Percentiles rank a stretch among this genome's conserved stretches.
phyloP scores from a whole-genome alignment of 2,329 filamentous ascomycete genomes.

The Huntiella bhutanensis region DNA sequence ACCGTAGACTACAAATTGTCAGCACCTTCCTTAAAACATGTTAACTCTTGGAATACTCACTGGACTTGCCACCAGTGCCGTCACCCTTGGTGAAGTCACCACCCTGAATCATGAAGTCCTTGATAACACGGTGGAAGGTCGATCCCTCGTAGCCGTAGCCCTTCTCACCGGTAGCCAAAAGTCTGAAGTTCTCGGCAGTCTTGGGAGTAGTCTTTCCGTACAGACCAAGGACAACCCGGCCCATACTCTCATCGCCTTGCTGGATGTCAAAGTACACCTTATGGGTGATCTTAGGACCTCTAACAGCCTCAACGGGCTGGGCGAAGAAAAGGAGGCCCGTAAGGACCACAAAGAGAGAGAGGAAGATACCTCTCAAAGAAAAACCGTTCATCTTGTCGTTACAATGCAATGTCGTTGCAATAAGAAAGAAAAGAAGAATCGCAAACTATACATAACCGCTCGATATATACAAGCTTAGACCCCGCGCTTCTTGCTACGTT shows the following conservation, averaged over 20 bases:
- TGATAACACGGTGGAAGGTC: slow-evolving; percentile 77
- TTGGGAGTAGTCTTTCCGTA: slow-evolving; percentile 78
- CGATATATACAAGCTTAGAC: slow-evolving; percentile 9
- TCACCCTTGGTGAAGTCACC: slow-evolving; percentile 74
- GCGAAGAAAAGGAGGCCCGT: slow-evolving; percentile 58
- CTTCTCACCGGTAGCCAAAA: slow-evolving; percentile 69
- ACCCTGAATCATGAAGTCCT: slow-evolving; percentile 81
- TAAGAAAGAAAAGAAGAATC: slow-evolving; percentile 1
- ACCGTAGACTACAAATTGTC: slow-evolving; percentile 46
- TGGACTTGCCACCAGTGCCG: slow-evolving; percentile 71
- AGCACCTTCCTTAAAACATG: background rate
- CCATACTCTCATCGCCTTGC: slow-evolving; percentile 55
- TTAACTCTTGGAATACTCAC: slow-evolving; percentile 25
- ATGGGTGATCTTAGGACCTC: slow-evolving; percentile 88
- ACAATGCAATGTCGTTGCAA: slow-evolving; percentile 29
- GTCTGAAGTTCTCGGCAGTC: slow-evolving; percentile 55
- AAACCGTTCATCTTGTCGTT: slow-evolving; percentile 25
- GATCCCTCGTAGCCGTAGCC: slow-evolving; percentile 69
- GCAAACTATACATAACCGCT: slow-evolving; percentile 10
- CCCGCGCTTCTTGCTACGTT: slow-evolving; percentile 11
- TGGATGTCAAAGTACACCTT: slow-evolving; percentile 83
- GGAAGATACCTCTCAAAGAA: slow-evolving; percentile 49
- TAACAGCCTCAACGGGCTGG: slow-evolving; percentile 52
- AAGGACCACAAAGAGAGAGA: slow-evolving; percentile 57
- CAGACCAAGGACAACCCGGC: slow-evolving; percentile 61